Conservation (phyloP, 106 monocot genomes). For the Narthecium ossifragum region DNA sequence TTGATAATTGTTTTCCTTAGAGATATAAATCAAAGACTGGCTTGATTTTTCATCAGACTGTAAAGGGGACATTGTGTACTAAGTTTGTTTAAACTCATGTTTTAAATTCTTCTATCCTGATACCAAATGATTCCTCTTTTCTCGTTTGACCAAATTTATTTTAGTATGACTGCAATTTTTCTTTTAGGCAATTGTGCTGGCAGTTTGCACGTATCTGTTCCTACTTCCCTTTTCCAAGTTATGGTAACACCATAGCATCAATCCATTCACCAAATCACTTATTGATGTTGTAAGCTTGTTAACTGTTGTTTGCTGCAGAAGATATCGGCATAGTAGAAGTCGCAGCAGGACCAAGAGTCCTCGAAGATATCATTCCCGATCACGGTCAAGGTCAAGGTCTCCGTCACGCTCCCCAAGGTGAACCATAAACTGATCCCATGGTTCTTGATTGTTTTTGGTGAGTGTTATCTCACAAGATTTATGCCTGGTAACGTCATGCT, state of each 20-base stretch:
- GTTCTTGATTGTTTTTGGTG: too few species aligned
- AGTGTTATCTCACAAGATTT: too few species aligned
- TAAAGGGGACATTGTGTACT: too few species aligned
- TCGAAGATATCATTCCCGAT: constrained; percentile 34
- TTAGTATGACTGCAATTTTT: too few species aligned
- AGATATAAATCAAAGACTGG: too few species aligned
- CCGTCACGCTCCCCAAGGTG: constrained; percentile 56
- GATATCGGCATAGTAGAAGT: constrained; percentile 46
- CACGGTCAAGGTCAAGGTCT: constrained; percentile 24
- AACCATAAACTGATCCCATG: too few species aligned
- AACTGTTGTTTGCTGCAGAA: constrained; percentile 21
- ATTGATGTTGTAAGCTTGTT: background rate
- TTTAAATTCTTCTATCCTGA: too few species aligned
- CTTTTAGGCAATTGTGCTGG: background rate
- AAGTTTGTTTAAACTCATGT: too few species aligned
- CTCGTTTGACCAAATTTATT: too few species aligned
- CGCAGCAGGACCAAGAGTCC: constrained; percentile 59
- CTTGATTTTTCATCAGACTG: too few species aligned
- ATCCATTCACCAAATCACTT: background rate
- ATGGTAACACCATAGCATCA: background rate
- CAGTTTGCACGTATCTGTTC: background rate
- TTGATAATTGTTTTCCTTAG: too few species aligned
- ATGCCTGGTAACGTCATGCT: too few species aligned
- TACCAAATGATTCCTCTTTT: background rate
- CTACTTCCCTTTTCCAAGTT: background rate